Conservation (phyloP, 345 rosid genomes). For the Abelmoschus esculentus region DNA sequence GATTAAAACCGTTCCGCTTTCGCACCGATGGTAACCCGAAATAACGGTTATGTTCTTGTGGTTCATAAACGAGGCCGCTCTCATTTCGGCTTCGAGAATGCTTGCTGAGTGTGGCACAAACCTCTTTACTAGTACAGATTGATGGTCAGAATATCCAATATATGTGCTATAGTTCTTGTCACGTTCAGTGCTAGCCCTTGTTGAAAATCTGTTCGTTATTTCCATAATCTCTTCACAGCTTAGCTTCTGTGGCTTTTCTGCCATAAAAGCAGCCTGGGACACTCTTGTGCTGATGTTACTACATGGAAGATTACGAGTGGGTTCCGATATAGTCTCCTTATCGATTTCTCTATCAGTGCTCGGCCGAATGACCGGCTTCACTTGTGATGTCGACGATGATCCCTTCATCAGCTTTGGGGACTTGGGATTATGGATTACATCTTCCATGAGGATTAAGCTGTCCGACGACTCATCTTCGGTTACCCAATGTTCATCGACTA, state of each 20-base stretch:
- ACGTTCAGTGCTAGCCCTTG: constrained; percentile 7
- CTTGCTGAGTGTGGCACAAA: neutral
- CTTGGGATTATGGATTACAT: constrained; percentile 10
- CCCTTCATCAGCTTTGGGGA: constrained; percentile 20
- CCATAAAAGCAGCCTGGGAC: too few species aligned
- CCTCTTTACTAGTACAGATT: constrained; percentile 19
- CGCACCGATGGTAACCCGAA: constrained; percentile 25
- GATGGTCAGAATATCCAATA: constrained; percentile 14
- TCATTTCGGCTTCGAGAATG: constrained; percentile 31
- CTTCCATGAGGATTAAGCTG: constrained; percentile 7
- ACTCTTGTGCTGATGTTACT: neutral
- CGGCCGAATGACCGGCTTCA: neutral
- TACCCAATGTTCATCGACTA: neutral
- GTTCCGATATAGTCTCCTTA: neutral
- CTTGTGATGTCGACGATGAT: neutral
- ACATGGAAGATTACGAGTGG: constrained; percentile 1
- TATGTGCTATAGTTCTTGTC: constrained; percentile 11
- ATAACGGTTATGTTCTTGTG: constrained; percentile 25
- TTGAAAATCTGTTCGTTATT: constrained; percentile 22
- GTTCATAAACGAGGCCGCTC: constrained; percentile 23
- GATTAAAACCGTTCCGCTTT: constrained; percentile 16
- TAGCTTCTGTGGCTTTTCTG: constrained; percentile 21
- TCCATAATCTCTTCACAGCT: constrained; percentile 27
- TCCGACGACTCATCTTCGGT: neutral
- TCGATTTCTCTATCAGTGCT: neutral